Conservation (phyloP, 1,284 basidiomycete genomes). For the Paramarasmius palmivorus region DNA sequence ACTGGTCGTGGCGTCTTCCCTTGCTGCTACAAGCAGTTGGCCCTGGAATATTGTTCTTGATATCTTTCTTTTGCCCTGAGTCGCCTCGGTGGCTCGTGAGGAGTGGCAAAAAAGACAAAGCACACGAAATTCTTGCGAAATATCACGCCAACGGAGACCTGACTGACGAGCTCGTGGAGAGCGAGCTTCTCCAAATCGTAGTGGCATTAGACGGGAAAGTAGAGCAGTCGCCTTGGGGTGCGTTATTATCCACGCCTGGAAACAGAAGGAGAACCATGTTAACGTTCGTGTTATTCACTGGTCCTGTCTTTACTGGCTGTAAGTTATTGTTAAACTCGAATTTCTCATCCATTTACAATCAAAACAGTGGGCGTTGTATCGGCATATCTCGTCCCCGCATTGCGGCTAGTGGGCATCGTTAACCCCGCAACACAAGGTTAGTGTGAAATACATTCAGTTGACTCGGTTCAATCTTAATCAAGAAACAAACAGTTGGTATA, state of each 20-base stretch:
- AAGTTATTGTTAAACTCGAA: neutral
- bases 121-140: slow-evolving; percentile 63
- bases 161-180: slow-evolving; percentile 68
- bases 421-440: neutral
- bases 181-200: slow-evolving; percentile 38
- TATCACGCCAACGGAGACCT: slow-evolving; percentile 75
- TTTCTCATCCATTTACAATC: neutral
- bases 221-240: neutral
- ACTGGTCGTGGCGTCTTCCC: slow-evolving; percentile 78
- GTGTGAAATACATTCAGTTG: too few relatives aligned
- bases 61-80: slow-evolving; percentile 69
- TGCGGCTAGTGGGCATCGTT: neutral
- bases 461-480: too few relatives aligned
- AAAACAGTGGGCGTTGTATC: neutral
- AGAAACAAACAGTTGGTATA: neutral
- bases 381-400: neutral
- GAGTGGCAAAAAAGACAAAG: slow-evolving; percentile 66
- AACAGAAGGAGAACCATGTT: neutral
- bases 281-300: neutral
- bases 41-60: slow-evolving; percentile 56
- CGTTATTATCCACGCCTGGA: neutral
- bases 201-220: neutral
- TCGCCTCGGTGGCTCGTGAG: slow-evolving; percentile 72
- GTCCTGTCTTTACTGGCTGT: neutral
- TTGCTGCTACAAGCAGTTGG: slow-evolving; percentile 67